Base-by-base conservation (phyloP, 495 filamentous ascomycete genomes). In the Parathielavia hyrcaniae region DNA sequence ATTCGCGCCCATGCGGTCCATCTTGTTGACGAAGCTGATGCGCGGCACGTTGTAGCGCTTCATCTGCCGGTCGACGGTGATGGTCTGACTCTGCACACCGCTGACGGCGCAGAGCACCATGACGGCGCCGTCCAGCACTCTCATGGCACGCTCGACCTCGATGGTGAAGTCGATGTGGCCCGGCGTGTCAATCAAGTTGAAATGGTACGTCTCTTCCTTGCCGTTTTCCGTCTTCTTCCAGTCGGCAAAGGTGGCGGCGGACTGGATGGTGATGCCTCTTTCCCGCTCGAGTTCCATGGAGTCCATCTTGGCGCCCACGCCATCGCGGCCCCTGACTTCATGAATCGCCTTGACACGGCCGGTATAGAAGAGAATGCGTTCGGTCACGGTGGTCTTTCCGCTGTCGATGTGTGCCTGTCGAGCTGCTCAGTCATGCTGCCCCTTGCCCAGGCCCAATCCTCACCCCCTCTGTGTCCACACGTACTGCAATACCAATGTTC, bases 91-190 rank as follows among this genome's bases (percentile, higher is more conserved):
- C 77, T 99, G 95, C 4, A 99, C 95, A 68, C 95, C 95, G 55
- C 88, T 93, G 34, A 97, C 95, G 47, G 95, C 95, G 71, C 95
- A 99, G 26, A 99, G 79, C 69, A 99, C 96, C 90, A 99, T 95
- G 70, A 96, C 91, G 14, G 95, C 95, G 36, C 95, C 95, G 71
- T 99, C 95, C 40, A 99, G 79, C 59, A 99, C 95, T 70, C 95
- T 81, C 75, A 99, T 77, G 61, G 95, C 95, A 67, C 95, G 80
- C 77, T 99, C 95, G 55, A 99, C 95, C 75, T 99, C 95, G 67
- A 99, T 99, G 12, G 95, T 99, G 67, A 99, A 99, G 70, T 99
- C 95, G 67, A 99, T 97, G 75, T 99, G 95, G 26, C 95, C 95
- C 12, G 95, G 95, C 1, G 95, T 99, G 72, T 99, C 95, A 70